Evolutionary conservation across 257 asterid species (phyloP), one percentile per base, ranked within the genome.

Genomic region (Orobanche coerulescens): DNA sequence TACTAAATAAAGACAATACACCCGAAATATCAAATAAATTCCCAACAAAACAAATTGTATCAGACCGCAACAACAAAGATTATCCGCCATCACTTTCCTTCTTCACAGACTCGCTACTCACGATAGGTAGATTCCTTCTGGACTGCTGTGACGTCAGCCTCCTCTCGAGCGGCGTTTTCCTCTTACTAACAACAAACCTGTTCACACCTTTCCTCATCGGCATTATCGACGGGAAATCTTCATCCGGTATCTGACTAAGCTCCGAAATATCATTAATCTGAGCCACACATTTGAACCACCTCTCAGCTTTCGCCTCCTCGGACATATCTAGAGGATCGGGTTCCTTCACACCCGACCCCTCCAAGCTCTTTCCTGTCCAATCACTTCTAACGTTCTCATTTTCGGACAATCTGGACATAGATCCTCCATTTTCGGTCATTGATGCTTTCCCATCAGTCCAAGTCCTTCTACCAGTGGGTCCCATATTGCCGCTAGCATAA

Each of bases 201-300:
- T 92, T 88, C 18, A 92, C 96, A 6, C 98, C 97, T 63, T 92
- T 92, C 68, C 94, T 67, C 97, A 88, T 86, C 8, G 97, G 98
- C 98, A 92, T 88, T 64, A 92, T 88, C 0, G 97, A 81, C 0
- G 97, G 98, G 59, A 88, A 92, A 56, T 92, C 98, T 61, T 92
- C 98, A 55, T 92, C 98, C 0, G 96, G 98, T 49, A 92, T 92
- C 74, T 88, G 91, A 66, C 89, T 84, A 64, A 92, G 83, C 82
- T 92, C 96, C 20, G 96, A 86, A 15, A 92, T 86, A 69, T 92
- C 96, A 73, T 88, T 92, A 47, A 88, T 88, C 79, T 92, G 96
- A 42, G 97, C 91, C 5, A 81, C 95, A 1, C 98, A 94, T 52
- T 72, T 78, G 81, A 92, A 92, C 98, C 98, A 92, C 65, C 97